Evolutionary conservation across 306 rosid genomes (phyloP).

Genomic region (Gillenia trifoliata): DNA sequence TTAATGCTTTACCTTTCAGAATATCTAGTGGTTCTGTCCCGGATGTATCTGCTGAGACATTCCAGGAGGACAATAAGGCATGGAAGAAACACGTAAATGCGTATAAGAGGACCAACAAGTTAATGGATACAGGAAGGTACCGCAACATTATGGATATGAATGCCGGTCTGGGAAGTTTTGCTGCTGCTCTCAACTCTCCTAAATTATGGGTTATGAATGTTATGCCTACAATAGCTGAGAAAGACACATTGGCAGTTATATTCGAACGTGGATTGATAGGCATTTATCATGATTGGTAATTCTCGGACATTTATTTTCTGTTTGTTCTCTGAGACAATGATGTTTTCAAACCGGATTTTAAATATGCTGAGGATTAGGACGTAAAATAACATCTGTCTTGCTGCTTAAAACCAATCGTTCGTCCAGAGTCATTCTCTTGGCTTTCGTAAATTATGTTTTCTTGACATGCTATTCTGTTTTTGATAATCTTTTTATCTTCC

Average conservation of each 20-base stretch:
- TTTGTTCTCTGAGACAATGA: not conserved
- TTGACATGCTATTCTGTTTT: not conserved
- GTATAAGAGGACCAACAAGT: conserved; percentile 61
- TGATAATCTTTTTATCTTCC: conserved; percentile 11
- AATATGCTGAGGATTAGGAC: not conserved
- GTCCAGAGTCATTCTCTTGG: not conserved
- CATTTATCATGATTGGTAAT: conserved; percentile 78
- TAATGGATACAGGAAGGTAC: conserved; percentile 57
- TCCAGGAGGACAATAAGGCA: conserved; percentile 42
- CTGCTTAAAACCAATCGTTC: not conserved
- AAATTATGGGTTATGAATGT: conserved; percentile 87
- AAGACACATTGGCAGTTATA: conserved; percentile 58
- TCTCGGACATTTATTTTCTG: not conserved
- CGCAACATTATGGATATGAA: conserved; percentile 84
- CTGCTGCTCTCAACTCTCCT: conserved; percentile 73
- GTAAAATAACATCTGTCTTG: not conserved
- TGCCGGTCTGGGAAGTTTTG: conserved; percentile 90
- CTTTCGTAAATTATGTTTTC: not conserved
- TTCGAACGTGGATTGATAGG: conserved; percentile 78
- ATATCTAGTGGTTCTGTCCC: conserved; percentile 52
- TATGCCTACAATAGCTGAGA: conserved; percentile 68
- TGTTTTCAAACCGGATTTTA: not conserved
- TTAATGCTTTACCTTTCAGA: conserved; percentile 51
- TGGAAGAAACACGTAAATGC: conserved; percentile 87
- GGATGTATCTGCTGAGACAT: conserved; percentile 44